These are phyloP conservation scores for Claviceps sp. DNA, from an alignment of 2,329 filamentous ascomycete species.

Conservation along the genomic window DNA sequence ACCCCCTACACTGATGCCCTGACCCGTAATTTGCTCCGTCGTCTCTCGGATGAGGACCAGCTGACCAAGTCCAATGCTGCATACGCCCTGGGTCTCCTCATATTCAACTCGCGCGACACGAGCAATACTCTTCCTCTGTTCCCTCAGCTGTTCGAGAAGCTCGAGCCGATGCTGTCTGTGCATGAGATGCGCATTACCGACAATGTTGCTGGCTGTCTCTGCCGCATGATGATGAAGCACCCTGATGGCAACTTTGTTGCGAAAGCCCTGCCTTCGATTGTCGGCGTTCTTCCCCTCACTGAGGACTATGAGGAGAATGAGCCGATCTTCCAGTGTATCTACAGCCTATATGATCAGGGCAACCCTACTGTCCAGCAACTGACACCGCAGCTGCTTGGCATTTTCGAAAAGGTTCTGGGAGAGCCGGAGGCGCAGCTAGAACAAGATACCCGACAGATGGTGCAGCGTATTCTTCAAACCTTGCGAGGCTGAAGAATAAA, in stretches of 20 bases:
- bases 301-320: slow-evolving; percentile 97
- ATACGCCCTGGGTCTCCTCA: slow-evolving; percentile 76
- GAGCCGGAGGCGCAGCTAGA: slow-evolving; percentile 65
- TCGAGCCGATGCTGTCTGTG: slow-evolving; percentile 72
- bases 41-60: slow-evolving; percentile 75
- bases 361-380: slow-evolving; percentile 58
- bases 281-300: slow-evolving; percentile 70
- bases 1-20: slow-evolving; percentile 68
- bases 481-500: slow-evolving; percentile 12
- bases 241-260: slow-evolving; percentile 68
- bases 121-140: slow-evolving; percentile 60
- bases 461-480: slow-evolving; percentile 48
- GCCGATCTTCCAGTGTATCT: slow-evolving; percentile 81
- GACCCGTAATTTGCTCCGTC: slow-evolving; percentile 70
- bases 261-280: slow-evolving; percentile 69
- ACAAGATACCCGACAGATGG: slow-evolving; percentile 51
- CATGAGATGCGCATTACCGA: slow-evolving; percentile 73
- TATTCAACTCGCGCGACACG: slow-evolving; percentile 66
- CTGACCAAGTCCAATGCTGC: slow-evolving; percentile 93
- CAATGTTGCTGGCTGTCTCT: slow-evolving; percentile 84
- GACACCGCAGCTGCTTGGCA: slow-evolving; percentile 53
- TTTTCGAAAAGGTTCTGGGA: slow-evolving; percentile 61
- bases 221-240: slow-evolving; percentile 82
- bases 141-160: slow-evolving; percentile 64
- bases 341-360: slow-evolving; percentile 63